These are phyloP conservation scores for Mucor sp. DNA, from an alignment of 371 early-diverging fungal genomes.

Conservation along the genomic window DNA sequence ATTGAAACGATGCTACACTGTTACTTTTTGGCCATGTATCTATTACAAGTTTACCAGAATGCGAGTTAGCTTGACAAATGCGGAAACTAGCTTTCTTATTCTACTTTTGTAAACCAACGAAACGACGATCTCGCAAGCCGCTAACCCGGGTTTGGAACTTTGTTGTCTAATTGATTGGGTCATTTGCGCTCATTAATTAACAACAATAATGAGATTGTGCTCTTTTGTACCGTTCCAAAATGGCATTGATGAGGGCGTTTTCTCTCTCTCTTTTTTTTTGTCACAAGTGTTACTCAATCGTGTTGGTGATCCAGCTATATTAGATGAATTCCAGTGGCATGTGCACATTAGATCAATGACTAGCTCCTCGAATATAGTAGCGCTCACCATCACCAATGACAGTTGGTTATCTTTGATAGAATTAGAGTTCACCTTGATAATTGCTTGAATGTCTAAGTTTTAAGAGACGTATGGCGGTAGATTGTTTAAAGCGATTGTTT, in stretches of 20 bases:
- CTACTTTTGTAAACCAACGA: not conserved
- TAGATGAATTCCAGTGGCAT: not conserved
- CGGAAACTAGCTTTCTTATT: conserved; percentile 2
- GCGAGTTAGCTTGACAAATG: conserved; percentile 10
- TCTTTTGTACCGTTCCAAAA: not conserved
- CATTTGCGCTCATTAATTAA: not conserved
- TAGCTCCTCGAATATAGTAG: not conserved
- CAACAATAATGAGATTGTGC: not conserved
- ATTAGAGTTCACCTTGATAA: not conserved
- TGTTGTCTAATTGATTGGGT: not conserved
- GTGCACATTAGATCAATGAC: not conserved
- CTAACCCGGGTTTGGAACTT: not conserved
- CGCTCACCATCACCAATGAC: not conserved
- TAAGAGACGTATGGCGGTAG: not conserved
- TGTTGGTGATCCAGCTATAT: not conserved
- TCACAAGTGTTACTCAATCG: not conserved
- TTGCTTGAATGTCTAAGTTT: not conserved
- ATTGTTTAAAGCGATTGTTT: not conserved
- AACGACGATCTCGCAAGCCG: not conserved
- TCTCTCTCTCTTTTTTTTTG: not conserved
- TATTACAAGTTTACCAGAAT: not conserved
- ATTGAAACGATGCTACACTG: not conserved
- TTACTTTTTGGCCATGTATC: not conserved
- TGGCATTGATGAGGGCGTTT: not conserved
- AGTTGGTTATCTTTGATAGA: not conserved